Evolutionary conservation across 495 filamentous ascomycete species (phyloP).

Genomic region (Hyaloscypha finlandica): DNA sequence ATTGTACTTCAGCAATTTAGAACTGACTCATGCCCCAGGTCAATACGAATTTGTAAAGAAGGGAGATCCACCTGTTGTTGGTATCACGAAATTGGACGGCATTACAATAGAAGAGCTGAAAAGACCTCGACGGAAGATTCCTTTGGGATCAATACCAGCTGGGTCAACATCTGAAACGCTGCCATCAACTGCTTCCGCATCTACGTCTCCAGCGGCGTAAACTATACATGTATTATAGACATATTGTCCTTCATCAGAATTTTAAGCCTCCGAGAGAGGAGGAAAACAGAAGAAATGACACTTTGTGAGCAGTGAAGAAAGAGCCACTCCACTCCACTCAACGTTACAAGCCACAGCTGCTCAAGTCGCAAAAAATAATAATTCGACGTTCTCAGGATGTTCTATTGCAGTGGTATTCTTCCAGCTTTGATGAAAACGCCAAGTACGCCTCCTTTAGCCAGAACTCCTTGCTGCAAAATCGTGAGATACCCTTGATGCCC

Average conservation of each 20-base stretch:
- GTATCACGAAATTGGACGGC: conserved; percentile 88
- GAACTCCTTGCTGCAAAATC: not conserved
- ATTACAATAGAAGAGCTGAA: conserved; percentile 78
- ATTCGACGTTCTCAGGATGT: not conserved
- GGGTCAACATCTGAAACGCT: conserved; percentile 19
- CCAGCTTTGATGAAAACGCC: not conserved
- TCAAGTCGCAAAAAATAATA: not conserved
- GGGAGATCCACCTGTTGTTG: conserved; percentile 88
- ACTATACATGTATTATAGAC: conserved; percentile 1
- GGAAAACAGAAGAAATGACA: not conserved
- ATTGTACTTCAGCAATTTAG: conserved; percentile 1
- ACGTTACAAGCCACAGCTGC: not conserved
- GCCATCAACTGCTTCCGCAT: conserved; percentile 16
- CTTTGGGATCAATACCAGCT: conserved; percentile 39
- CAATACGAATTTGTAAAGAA: conserved; percentile 93
- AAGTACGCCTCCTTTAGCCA: not conserved
- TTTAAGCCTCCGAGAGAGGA: not conserved
- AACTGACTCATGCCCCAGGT: conserved; percentile 50
- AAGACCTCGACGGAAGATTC: conserved; percentile 68
- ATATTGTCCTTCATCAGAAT: not conserved
- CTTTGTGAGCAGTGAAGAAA: not conserved
- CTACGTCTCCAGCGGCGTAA: conserved; percentile 26
- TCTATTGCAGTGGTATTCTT: not conserved
- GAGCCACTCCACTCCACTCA: too few species aligned
- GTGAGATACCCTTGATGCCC: not conserved